These are phyloP conservation scores for Capsicum baccatum DNA, from an alignment of 257 asterid species.

Conservation along the genomic window DNA sequence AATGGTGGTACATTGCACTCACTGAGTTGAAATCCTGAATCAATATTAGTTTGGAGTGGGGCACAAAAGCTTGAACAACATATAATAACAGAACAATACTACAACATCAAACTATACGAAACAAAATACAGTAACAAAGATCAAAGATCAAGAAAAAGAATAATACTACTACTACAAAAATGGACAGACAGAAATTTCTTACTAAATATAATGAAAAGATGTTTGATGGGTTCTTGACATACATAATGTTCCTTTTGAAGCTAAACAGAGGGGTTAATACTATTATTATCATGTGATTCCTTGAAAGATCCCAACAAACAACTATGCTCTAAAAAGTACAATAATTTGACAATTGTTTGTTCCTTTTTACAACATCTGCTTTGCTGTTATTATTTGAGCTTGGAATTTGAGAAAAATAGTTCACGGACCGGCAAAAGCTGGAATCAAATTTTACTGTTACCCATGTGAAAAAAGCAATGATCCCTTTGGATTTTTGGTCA, in stretches of 20 bases:
- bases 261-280: background rate
- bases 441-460: background rate
- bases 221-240: background rate
- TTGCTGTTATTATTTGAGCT: background rate
- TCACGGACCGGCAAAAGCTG: conserved; percentile 20
- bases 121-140: no score
- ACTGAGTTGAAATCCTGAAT: no score
- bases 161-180: no score
- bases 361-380: background rate
- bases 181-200: no score
- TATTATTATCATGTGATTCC: conserved; percentile 10
- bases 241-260: background rate
- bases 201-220: background rate
- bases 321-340: background rate
- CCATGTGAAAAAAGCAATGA: conserved; percentile 20
- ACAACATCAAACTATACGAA: no score
- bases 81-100: no score
- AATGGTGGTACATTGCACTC: no score
- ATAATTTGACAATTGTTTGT: background rate
- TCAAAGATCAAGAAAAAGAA: no score
- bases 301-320: conserved; percentile 14
- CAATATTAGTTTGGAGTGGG: no score
- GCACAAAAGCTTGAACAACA: no score
- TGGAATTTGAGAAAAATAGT: background rate
- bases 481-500: background rate